phyloP scores from a whole-genome alignment of 176 grass and related monocot genomes.

The Carex cristatella region DNA sequence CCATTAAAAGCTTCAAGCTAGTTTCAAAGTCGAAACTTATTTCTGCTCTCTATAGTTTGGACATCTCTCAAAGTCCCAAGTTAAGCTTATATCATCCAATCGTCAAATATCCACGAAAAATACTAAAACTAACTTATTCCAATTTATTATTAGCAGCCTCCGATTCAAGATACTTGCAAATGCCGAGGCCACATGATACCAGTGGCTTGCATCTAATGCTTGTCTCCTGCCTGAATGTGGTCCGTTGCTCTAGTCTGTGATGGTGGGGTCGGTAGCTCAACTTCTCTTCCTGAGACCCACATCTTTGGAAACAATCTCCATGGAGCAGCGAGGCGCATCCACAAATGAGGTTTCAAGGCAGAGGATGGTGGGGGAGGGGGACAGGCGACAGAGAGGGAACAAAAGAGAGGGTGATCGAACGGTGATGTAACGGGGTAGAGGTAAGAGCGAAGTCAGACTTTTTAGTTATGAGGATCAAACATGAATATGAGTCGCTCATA shows the following conservation, averaged over 20 bases:
- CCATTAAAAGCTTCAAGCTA: not conserved
- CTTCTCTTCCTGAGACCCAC: slow-evolving; percentile 49
- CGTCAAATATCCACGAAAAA: not conserved
- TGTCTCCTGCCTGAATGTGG: slow-evolving; percentile 60
- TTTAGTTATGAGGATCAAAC: too few relatives aligned
- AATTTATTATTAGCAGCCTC: not conserved
- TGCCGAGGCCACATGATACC: slow-evolving; percentile 26
- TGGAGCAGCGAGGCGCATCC: slow-evolving; percentile 39
- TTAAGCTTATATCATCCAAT: not conserved
- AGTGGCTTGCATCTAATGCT: slow-evolving; percentile 65
- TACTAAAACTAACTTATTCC: not conserved
- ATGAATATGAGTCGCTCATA: too few relatives aligned
- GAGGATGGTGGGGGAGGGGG: slow-evolving; percentile 11
- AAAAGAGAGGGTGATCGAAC: slow-evolving; percentile 48
- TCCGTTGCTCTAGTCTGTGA: slow-evolving; percentile 54
- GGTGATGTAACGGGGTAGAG: slow-evolving; percentile 31
- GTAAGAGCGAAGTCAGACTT: too few relatives aligned
- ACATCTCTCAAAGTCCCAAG: too few relatives aligned
- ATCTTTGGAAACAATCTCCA: slow-evolving; percentile 52
- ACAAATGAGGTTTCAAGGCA: slow-evolving; percentile 59
- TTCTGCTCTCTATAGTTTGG: not conserved
- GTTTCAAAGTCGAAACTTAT: not conserved
- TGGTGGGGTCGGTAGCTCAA: slow-evolving; percentile 63
- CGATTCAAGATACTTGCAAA: slow-evolving; percentile 33
- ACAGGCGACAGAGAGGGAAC: slow-evolving; percentile 32